Evolutionary conservation across 345 rosid genomes (phyloP), one percentile per base, ranked within the genome.

Genomic region (Corymbia maculata): DNA sequence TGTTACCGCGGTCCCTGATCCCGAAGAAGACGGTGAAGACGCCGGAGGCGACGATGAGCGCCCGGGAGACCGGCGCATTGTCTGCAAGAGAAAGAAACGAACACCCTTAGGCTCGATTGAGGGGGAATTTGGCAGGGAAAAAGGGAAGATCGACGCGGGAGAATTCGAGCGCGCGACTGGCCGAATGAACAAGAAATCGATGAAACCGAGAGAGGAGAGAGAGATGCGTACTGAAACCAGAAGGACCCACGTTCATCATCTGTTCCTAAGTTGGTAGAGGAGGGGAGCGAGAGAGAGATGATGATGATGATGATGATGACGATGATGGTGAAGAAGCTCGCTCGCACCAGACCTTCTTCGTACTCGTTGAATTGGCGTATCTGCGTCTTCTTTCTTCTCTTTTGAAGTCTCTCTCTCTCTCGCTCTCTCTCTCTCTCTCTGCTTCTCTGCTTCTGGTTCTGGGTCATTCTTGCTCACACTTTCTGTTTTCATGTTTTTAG

Each of bases 211-310:
- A 84, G 32, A 30, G 66, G 79, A 85, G 88, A 68, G 5, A 86
- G 30, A 45, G 64, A 68, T 85, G 92, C 98, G 87, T 89, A 97
- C 99, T 94, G 94, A 97, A 97, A 88, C 99, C 99, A 70, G 99
- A 97, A 24, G 98, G 99, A 90, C 99, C 99, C 93, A 98, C 99
- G 97, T 97, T 95, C 99, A 97, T 97, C 94, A 91, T 95, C 93
- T 88, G 61, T 28, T 55, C 61, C 91, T 75, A 32, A 87, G 47
- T 51, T 1, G 28, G 89, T 86, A 87, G 87, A 6, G 49, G 86
- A 82, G 24, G 85, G 1, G 51, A 36, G 42, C n/a, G n/a, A 10
- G n/a, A 51, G 50, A 3, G 49, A 79, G 49, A 79, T 5, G 80
- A 70, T 12, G 17, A 13, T 36, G 42, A 36, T 36, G 42, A 36